phyloP scores from a whole-genome alignment of 192 early-diverging fungal genomes.

The Funneliformis mosseae region DNA sequence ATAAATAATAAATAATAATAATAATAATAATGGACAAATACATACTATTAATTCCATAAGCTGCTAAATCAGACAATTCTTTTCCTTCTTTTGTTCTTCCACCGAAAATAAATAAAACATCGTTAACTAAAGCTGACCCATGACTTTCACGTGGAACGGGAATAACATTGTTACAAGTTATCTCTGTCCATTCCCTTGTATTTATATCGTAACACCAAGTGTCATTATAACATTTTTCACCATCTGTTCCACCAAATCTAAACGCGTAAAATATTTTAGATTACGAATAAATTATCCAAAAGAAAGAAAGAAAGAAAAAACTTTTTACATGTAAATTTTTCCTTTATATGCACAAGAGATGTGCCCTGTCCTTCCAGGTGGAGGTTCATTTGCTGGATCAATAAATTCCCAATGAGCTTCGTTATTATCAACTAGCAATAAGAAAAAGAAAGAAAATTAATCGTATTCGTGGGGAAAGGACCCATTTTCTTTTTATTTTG shows the following conservation, averaged over 20 bases:
- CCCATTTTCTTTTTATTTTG: too few species aligned
- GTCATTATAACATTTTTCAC: conserved; percentile 55
- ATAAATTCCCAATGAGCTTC: conserved; percentile 26
- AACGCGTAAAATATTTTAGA: background rate
- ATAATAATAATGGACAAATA: background rate
- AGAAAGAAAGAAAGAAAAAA: background rate
- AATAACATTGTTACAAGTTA: conserved; percentile 47
- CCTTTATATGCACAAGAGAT: conserved; percentile 22
- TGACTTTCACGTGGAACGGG: conserved; percentile 49
- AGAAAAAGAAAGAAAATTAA: background rate
- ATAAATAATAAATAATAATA: too few species aligned
- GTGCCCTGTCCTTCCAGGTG: conserved; percentile 28
- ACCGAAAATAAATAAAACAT: conserved; percentile 60
- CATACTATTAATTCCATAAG: conserved; percentile 55
- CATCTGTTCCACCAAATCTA: conserved; percentile 60
- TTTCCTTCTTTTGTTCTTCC: conserved; percentile 48
- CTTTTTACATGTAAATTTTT: conserved; percentile 35
- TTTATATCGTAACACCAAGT: conserved; percentile 55
- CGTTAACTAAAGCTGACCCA: conserved; percentile 44
- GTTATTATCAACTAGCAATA: background rate
- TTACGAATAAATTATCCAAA: background rate
- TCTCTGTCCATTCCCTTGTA: conserved; percentile 44
- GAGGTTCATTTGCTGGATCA: conserved; percentile 21
- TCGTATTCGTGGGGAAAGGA: background rate
- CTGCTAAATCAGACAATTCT: conserved; percentile 52